Conservation (phyloP, 2,329 filamentous ascomycete genomes). For the Chaetomiaceae sp. region DNA sequence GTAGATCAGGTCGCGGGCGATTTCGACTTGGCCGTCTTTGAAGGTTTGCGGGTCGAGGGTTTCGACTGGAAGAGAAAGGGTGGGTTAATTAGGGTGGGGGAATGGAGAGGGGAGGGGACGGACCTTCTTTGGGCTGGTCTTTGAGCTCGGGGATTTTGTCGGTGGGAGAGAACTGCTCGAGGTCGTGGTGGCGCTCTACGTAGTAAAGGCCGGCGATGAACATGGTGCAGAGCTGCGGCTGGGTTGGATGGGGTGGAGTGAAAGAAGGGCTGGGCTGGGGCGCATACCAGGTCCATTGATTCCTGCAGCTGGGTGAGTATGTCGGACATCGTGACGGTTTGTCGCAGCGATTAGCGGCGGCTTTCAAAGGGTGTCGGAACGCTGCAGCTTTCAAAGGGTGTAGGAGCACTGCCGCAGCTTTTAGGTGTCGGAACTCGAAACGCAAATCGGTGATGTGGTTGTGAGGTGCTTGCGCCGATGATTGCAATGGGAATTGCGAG, state of each 20-base stretch:
- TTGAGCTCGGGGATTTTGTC: slow-evolving; percentile 59
- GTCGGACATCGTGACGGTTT: slow-evolving; percentile 55
- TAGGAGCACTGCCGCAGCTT: no score
- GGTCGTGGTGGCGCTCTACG: slow-evolving; percentile 64
- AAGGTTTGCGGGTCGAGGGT: slow-evolving; percentile 61
- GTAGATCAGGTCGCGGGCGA: slow-evolving; percentile 70
- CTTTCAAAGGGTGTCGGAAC: no score
- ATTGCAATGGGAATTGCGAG: no score
- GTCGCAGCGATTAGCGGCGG: no score
- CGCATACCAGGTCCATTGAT: slow-evolving; percentile 69
- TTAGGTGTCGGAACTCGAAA: no score
- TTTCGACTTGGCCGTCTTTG: slow-evolving; percentile 62
- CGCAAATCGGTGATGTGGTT: no score
- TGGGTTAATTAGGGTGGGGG: neutral
- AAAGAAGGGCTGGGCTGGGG: slow-evolving; percentile 1
- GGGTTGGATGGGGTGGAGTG: neutral
- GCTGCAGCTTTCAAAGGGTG: no score
- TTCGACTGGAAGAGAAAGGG: slow-evolving; percentile 43
- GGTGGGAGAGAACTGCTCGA: slow-evolving; percentile 52
- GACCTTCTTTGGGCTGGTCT: slow-evolving; percentile 49
- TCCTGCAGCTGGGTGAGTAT: slow-evolving; percentile 80
- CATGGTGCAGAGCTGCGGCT: slow-evolving; percentile 58
- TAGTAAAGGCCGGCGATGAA: slow-evolving; percentile 65
- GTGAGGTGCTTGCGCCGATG: no score
- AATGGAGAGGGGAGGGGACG: slow-evolving; percentile 1